A percentile compares a stretch with the other conserved stretches of the same genome.
Evolutionary conservation across 106 monocot species (phyloP).

Genomic region (Xerophyta viscosa): DNA sequence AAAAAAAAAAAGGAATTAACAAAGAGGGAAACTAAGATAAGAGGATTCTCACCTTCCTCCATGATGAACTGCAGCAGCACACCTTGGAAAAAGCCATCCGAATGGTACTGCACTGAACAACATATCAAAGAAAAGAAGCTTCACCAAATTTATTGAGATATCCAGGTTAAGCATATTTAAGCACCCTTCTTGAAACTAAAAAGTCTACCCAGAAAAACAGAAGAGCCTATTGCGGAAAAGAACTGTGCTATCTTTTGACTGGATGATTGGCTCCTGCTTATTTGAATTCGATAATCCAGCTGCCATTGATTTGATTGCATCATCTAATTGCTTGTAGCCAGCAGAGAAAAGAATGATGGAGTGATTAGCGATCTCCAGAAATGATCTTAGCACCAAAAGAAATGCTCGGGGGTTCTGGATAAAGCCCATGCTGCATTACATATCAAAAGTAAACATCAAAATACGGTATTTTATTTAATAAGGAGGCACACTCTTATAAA

Average conservation of each 20-base stretch:
- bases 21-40: background rate
- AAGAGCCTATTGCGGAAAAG: constrained; percentile 52
- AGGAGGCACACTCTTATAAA: no score
- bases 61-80: constrained; percentile 83
- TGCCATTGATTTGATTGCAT: constrained; percentile 31
- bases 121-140: constrained; percentile 5
- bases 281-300: constrained; percentile 15
- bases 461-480: no score
- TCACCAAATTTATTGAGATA: background rate
- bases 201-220: constrained; percentile 80
- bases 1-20: no score
- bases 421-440: constrained; percentile 84
- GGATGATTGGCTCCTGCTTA: background rate
- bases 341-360: constrained; percentile 64
- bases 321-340: constrained; percentile 72
- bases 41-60: constrained; percentile 69
- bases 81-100: constrained; percentile 74
- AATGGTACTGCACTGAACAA: constrained; percentile 53
- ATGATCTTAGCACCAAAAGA: constrained; percentile 61
- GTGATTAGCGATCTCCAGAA: constrained; percentile 39
- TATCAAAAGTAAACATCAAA: background rate
- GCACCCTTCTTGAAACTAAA: background rate
- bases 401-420: constrained; percentile 67
- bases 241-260: constrained; percentile 15
- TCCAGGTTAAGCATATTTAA: background rate